Percentiles rank a stretch among this genome's conserved stretches.
Evolutionary conservation across 2,329 filamentous ascomycete genomes (phyloP).

Genomic region (Colletotrichum cuscutae): DNA sequence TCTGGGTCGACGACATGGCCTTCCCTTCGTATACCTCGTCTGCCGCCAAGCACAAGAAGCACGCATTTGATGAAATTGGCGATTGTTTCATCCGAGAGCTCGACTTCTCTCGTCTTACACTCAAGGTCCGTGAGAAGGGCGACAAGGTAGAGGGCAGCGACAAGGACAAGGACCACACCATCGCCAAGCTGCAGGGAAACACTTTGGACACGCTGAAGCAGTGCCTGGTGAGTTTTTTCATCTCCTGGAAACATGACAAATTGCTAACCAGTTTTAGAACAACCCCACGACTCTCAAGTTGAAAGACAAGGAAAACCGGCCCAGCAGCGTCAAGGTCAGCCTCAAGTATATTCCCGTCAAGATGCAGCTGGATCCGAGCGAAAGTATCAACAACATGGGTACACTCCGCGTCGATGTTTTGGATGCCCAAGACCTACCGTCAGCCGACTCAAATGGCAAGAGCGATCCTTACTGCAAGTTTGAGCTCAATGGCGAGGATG

Average conservation of each 20-base stretch:
- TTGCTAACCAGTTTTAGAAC: slow-evolving; percentile 65
- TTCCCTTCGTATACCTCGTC: slow-evolving; percentile 90
- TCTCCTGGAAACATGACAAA: not conserved
- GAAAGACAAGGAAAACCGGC: slow-evolving; percentile 79
- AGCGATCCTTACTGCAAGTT: slow-evolving; percentile 98
- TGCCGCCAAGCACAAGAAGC: slow-evolving; percentile 74
- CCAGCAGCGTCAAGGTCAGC: slow-evolving; percentile 87
- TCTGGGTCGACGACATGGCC: slow-evolving; percentile 93
- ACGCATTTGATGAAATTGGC: slow-evolving; percentile 90
- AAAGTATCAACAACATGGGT: slow-evolving; percentile 99
- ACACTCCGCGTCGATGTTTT: slow-evolving; percentile 93
- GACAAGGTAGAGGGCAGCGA: slow-evolving; percentile 73
- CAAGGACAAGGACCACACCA: slow-evolving; percentile 76
- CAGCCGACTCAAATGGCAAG: slow-evolving; percentile 95
- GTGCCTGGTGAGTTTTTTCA: slow-evolving; percentile 72
- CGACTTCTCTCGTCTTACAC: slow-evolving; percentile 93
- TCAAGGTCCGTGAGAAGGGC: slow-evolving; percentile 84
- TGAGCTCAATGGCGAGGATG: slow-evolving; percentile 85
- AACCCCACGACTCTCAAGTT: slow-evolving; percentile 87
- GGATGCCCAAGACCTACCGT: slow-evolving; percentile 86
- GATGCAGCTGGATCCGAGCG: slow-evolving; percentile 92
- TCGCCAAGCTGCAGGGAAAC: slow-evolving; percentile 85
- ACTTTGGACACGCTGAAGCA: slow-evolving; percentile 90
- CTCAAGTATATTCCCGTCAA: slow-evolving; percentile 94
- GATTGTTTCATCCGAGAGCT: slow-evolving; percentile 97